Conservation (phyloP, 495 filamentous ascomycete genomes). For the Penicillium lividum region DNA sequence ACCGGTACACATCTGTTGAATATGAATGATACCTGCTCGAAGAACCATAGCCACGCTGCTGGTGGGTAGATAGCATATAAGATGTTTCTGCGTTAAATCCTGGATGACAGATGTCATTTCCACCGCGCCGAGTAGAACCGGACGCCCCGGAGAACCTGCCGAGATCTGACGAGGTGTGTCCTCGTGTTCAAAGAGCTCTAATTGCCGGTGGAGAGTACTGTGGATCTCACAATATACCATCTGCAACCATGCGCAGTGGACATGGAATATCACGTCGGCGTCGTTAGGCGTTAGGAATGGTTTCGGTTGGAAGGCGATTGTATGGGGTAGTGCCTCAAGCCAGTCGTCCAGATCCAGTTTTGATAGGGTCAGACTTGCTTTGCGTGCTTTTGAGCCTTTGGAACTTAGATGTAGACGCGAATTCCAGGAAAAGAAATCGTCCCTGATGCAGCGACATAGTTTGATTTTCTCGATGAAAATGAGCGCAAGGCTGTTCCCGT, state of each 20-base stretch:
- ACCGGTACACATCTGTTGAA: slow-evolving; percentile 11
- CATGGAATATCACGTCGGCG: slow-evolving; percentile 9
- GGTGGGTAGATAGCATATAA: slow-evolving; percentile 14
- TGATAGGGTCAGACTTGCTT: background rate
- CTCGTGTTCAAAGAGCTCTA: slow-evolving; percentile 12
- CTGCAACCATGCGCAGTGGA: slow-evolving; percentile 14
- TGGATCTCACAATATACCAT: slow-evolving; percentile 12
- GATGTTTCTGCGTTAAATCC: slow-evolving; percentile 12
- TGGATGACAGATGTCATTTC: slow-evolving; percentile 12
- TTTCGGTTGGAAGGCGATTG: slow-evolving; percentile 7
- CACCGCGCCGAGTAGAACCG: background rate
- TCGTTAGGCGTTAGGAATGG: slow-evolving; percentile 6
- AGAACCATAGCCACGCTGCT: slow-evolving; percentile 15
- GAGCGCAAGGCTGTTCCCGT: slow-evolving; percentile 2
- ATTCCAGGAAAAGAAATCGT: slow-evolving; percentile 13
- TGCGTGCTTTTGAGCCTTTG: background rate
- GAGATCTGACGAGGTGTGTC: background rate
- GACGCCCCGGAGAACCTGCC: background rate
- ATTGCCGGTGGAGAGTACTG: slow-evolving; percentile 13
- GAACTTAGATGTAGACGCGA: background rate
- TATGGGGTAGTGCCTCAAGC: slow-evolving; percentile 6
- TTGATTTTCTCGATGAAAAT: slow-evolving; percentile 19
- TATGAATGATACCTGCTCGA: slow-evolving; percentile 14
- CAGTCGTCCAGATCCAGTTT: slow-evolving; percentile 16
- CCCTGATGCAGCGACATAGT: slow-evolving; percentile 15